These are phyloP conservation scores for Tolypocladium tropicale DNA, from an alignment of 2,329 filamentous ascomycete genomes.

Conservation along the genomic window DNA sequence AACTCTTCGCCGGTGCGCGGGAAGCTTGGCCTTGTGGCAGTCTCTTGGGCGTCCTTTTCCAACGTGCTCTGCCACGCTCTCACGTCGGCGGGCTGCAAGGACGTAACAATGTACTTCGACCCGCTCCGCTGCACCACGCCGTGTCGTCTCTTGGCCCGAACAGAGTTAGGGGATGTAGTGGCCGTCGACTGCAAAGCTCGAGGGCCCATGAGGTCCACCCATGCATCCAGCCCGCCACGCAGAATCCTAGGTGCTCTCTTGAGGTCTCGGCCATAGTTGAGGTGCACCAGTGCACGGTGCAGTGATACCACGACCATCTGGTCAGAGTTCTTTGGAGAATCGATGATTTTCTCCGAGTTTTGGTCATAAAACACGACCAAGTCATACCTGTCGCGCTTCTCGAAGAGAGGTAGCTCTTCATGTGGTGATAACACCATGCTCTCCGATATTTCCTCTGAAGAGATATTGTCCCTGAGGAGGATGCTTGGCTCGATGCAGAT, in stretches of 20 bases:
- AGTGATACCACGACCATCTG: slow-evolving; percentile 57
- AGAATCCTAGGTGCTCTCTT: slow-evolving; percentile 67
- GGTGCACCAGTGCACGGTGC: slow-evolving; percentile 70
- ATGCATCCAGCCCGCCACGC: slow-evolving; percentile 73
- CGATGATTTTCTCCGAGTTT: slow-evolving; percentile 40
- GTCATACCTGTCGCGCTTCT: slow-evolving; percentile 64
- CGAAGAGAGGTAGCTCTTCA: slow-evolving; percentile 68
- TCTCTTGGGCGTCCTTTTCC: slow-evolving; percentile 48
- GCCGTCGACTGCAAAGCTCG: slow-evolving; percentile 44
- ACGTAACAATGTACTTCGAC: slow-evolving; percentile 44
- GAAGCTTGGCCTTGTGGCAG: slow-evolving; percentile 40
- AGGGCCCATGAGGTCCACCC: slow-evolving; percentile 71
- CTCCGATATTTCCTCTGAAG: slow-evolving; percentile 52
- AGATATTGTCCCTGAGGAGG: slow-evolving; percentile 56
- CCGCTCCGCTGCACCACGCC: slow-evolving; percentile 23
- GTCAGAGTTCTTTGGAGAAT: slow-evolving; percentile 22
- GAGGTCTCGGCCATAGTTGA: slow-evolving; percentile 69
- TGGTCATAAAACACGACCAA: slow-evolving; percentile 88
- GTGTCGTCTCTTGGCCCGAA: slow-evolving; percentile 9
- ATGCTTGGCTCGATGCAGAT: slow-evolving; percentile 84
- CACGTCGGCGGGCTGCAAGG: slow-evolving; percentile 72
- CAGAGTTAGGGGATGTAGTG: slow-evolving; percentile 14
- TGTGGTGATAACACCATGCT: slow-evolving; percentile 60
- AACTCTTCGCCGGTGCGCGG: slow-evolving; percentile 75
- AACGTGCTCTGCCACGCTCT: slow-evolving; percentile 70